Evolutionary conservation across 768 basidiomycete species (phyloP).

Genomic region (Rhizopogon salebrosus): DNA sequence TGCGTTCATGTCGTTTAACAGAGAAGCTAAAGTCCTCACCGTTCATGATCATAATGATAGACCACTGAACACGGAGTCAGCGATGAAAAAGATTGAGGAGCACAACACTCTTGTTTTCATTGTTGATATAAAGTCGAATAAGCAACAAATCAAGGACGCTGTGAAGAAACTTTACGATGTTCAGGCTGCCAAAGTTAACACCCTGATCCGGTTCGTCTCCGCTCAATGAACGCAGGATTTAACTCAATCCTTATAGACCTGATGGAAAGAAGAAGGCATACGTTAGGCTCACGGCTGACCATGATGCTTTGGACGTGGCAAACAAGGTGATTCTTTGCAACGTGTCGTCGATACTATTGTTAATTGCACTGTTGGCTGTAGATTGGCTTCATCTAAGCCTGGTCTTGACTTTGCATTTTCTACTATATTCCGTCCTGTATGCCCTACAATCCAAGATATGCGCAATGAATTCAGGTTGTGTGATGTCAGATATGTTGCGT

Average conservation of each 20-base stretch:
- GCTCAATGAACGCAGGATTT: neutral
- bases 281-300: slow-evolving; percentile 90
- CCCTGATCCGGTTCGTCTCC: slow-evolving; percentile 80
- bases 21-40: neutral
- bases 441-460: slow-evolving; percentile 8
- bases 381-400: slow-evolving; percentile 89
- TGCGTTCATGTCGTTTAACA: slow-evolving; percentile 34
- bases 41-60: slow-evolving; percentile 28
- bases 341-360: neutral
- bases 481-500: neutral
- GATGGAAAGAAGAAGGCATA: slow-evolving; percentile 99
- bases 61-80: slow-evolving; percentile 90
- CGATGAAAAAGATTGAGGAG: slow-evolving; percentile 99
- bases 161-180: slow-evolving; percentile 99
- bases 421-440: neutral
- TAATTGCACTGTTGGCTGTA: slow-evolving; percentile 20
- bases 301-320: slow-evolving; percentile 94
- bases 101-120: slow-evolving; percentile 99
- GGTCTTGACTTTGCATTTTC: neutral
- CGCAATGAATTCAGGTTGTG: neutral
- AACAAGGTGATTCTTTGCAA: slow-evolving; percentile 68
- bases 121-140: slow-evolving; percentile 92
- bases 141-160: slow-evolving; percentile 98
- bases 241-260: slow-evolving; percentile 47
- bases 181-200: slow-evolving; percentile 94